phyloP scores from a whole-genome alignment of 192 early-diverging fungal species.

The Endogone sp. region DNA sequence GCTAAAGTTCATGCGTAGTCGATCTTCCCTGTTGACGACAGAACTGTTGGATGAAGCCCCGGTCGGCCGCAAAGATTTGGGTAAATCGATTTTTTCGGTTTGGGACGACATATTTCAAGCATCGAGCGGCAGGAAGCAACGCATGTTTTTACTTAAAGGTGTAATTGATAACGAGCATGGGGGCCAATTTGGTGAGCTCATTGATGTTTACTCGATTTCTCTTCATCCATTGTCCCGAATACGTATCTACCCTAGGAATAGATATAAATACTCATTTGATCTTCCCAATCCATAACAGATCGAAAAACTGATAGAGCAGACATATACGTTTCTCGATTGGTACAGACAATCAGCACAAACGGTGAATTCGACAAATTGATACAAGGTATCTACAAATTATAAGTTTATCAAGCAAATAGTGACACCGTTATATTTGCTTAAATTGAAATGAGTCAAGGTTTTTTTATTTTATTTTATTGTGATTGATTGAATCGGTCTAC shows the following conservation, averaged over 20 bases:
- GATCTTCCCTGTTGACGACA: slow-evolving; percentile 30
- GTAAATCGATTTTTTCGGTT: slow-evolving; percentile 69
- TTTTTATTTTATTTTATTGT: slow-evolving; percentile 3
- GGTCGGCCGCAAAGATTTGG: slow-evolving; percentile 79
- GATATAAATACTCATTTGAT: no score
- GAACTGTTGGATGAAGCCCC: slow-evolving; percentile 43
- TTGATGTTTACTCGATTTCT: background rate
- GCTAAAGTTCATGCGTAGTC: slow-evolving; percentile 26
- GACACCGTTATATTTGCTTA: background rate
- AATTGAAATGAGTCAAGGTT: background rate
- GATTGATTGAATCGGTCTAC: background rate
- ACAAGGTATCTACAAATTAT: slow-evolving; percentile 54
- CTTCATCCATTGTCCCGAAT: background rate
- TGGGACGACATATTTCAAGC: slow-evolving; percentile 81
- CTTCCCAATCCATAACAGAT: no score
- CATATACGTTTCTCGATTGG: slow-evolving; percentile 49
- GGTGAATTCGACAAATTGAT: slow-evolving; percentile 88
- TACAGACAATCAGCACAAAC: slow-evolving; percentile 47
- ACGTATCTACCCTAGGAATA: no score
- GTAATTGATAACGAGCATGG: slow-evolving; percentile 24
- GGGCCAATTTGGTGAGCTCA: background rate
- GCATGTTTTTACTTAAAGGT: slow-evolving; percentile 18
- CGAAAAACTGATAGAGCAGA: slow-evolving; percentile 16
- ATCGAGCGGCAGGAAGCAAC: background rate
- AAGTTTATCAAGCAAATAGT: background rate